Evolutionary conservation across 495 filamentous ascomycete species (phyloP).

Genomic region (Bryoglossum gracile): DNA sequence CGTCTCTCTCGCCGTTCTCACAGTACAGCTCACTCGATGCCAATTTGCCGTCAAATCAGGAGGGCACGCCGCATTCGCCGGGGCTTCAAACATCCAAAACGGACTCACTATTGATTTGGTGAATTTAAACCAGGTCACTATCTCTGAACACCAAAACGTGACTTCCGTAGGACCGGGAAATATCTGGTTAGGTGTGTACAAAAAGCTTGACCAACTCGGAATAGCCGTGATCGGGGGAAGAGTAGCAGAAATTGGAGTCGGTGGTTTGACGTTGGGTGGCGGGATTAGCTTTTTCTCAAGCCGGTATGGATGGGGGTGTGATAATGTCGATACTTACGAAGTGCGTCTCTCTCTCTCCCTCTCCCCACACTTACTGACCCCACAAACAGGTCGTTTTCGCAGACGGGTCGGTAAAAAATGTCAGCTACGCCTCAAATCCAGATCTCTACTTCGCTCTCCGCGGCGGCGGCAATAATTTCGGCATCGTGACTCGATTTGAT

Average conservation of each 20-base stretch:
- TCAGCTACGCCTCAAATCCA: constrained; percentile 21
- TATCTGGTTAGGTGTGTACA: constrained; percentile 46
- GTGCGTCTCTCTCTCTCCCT: constrained; percentile 16
- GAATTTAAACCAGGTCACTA: constrained; percentile 36
- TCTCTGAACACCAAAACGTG: constrained; percentile 28
- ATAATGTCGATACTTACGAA: constrained; percentile 41
- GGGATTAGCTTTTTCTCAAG: constrained; percentile 19
- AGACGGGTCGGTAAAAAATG: constrained; percentile 37
- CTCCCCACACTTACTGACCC: background rate
- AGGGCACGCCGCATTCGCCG: constrained; percentile 44
- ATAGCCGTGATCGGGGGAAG: constrained; percentile 38
- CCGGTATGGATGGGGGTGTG: constrained; percentile 37
- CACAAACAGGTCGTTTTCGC: constrained; percentile 37
- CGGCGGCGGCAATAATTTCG: constrained; percentile 47
- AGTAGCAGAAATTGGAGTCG: constrained; percentile 15
- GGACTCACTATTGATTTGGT: constrained; percentile 52
- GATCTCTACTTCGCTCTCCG: constrained; percentile 51
- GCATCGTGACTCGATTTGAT: constrained; percentile 46
- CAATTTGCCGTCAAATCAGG: constrained; percentile 45
- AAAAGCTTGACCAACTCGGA: constrained; percentile 36
- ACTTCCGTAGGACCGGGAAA: constrained; percentile 39
- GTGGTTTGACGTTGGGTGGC: constrained; percentile 21
- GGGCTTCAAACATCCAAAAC: constrained; percentile 39
- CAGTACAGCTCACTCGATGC: constrained; percentile 27
- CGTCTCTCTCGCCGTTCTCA: constrained; percentile 32